These are phyloP conservation scores for Coelastrella sp. DNA, from an alignment of 139 green algal genomes.

Conservation along the genomic window DNA sequence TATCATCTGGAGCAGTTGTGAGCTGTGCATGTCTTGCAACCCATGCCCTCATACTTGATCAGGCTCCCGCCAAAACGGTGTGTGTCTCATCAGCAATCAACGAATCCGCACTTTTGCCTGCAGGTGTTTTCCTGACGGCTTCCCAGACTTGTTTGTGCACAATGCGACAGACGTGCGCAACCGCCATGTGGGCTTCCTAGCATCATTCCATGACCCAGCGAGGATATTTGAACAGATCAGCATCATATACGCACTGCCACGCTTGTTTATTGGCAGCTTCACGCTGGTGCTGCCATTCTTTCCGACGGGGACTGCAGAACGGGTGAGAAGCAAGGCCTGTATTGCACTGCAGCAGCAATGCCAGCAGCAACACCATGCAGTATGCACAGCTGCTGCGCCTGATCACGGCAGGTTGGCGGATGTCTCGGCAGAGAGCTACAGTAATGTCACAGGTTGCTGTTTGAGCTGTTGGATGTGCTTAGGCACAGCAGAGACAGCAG, in stretches of 20 bases:
- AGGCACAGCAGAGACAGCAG: too few relatives aligned
- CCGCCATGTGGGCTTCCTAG: slow-evolving; percentile 97
- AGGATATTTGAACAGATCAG: slow-evolving; percentile 98
- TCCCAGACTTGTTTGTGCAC: slow-evolving; percentile 99
- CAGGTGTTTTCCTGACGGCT: slow-evolving; percentile 96
- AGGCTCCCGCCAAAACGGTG: too few relatives aligned
- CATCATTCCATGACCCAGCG: slow-evolving; percentile 92
- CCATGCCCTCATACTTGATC: too few relatives aligned
- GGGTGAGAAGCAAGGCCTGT: slow-evolving; percentile 49
- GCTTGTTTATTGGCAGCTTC: slow-evolving; percentile 97
- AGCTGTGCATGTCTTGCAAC: too few relatives aligned
- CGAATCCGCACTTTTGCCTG: not conserved
- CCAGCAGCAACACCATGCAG: slow-evolving; percentile 1
- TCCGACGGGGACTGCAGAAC: slow-evolving; percentile 92
- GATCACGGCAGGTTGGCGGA: too few relatives aligned
- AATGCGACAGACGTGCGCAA: slow-evolving; percentile 93
- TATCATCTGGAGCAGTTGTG: too few relatives aligned
- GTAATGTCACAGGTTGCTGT: too few relatives aligned
- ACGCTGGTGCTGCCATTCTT: slow-evolving; percentile 99
- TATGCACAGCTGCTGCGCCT: too few relatives aligned
- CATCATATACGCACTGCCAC: slow-evolving; percentile 96
- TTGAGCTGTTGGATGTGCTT: too few relatives aligned
- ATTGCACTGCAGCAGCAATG: not conserved
- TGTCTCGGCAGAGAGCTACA: too few relatives aligned
- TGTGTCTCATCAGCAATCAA: too few relatives aligned